Conservation (phyloP, 2,329 filamentous ascomycete species). For the Exophiala oligosperma region DNA sequence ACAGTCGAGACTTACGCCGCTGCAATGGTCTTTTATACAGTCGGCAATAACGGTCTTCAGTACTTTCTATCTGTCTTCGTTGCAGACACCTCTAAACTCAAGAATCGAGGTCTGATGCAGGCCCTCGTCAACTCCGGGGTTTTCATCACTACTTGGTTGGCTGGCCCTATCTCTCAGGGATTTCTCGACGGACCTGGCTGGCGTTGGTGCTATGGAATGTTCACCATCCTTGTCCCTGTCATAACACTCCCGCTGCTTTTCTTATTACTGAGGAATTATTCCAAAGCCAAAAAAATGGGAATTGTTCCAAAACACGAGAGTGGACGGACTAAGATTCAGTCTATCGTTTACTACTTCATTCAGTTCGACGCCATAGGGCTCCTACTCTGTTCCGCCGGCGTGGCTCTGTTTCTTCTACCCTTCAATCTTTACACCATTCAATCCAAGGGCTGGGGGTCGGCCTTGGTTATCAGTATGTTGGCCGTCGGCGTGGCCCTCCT, state of each 20-base stretch:
- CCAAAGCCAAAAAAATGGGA: slow-evolving; percentile 58
- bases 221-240: slow-evolving; percentile 22
- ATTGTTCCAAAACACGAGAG: slow-evolving; percentile 49
- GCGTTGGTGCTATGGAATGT: slow-evolving; percentile 29
- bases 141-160: slow-evolving; percentile 18
- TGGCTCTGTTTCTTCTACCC: slow-evolving; percentile 64
- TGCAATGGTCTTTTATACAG: slow-evolving; percentile 53
- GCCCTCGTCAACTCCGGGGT: slow-evolving; percentile 30
- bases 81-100: slow-evolving; percentile 35
- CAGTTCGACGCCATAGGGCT: slow-evolving; percentile 65
- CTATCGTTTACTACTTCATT: slow-evolving; percentile 51
- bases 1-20: slow-evolving; percentile 61
- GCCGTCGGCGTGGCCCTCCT: slow-evolving; percentile 57
- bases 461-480: slow-evolving; percentile 50
- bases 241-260: slow-evolving; percentile 33
- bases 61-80: slow-evolving; percentile 31
- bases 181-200: slow-evolving; percentile 25
- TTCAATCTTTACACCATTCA: slow-evolving; percentile 55
- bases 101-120: slow-evolving; percentile 20
- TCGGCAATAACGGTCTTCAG: slow-evolving; percentile 29
- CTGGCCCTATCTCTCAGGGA: slow-evolving; percentile 20
- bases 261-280: slow-evolving; percentile 59
- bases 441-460: slow-evolving; percentile 41
- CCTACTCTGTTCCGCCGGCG: slow-evolving; percentile 58
- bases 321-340: slow-evolving; percentile 44